Base-by-base conservation (phyloP, 345 rosid genomes). In the Psidium guajava region DNA sequence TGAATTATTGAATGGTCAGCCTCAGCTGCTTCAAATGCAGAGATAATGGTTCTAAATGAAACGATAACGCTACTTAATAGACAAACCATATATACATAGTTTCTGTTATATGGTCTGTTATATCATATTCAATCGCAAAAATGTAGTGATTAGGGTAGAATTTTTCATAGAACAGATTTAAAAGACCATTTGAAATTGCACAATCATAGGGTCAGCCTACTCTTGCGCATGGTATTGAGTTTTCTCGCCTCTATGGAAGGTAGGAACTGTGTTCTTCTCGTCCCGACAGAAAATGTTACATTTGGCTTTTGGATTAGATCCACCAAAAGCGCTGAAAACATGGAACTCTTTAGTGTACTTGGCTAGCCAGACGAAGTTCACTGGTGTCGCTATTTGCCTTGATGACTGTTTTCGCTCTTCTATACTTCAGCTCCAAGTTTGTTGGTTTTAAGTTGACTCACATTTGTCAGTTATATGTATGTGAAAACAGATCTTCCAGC, bases 401-500 rank as follows among this genome's bases (percentile, higher is more conserved):
- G 57, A 54, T 54, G 57, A 18, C 47, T 55, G 21, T 22, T 55
- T 40, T 56, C 22, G 52, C 32, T 27, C 53, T 83, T 11, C 58
- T 44, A 22, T 27, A 82, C 12, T n/a, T 44, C 15, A 55, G 22
- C 84, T 18, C 42, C 32, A 22, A 21, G 22, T 53, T 47, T 53
- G 11, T 54, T 42, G 20, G 44, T 36, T 32, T 51, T 5, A 82
- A 28, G 36, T 18, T 36, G 69, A 54, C 86, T 84, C 49, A 84
- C 40, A 24, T 61, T 53, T 44, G 15, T 77, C 73, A 69, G 44
- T 55, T 28, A 77, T 36, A 36, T 36, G 21, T 18, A 32, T 69
- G 77, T 69, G 77, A 80, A 21, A 88, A 86, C 95, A 96, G 98
- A 85, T 95, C 44, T 96, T 97, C 92, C 99, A 97, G 88, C 99